Percentiles rank a stretch among this genome's conserved stretches.
These are phyloP conservation scores for Auricularia heimuer DNA, from an alignment of 768 basidiomycete genomes.

Conservation along the genomic window DNA sequence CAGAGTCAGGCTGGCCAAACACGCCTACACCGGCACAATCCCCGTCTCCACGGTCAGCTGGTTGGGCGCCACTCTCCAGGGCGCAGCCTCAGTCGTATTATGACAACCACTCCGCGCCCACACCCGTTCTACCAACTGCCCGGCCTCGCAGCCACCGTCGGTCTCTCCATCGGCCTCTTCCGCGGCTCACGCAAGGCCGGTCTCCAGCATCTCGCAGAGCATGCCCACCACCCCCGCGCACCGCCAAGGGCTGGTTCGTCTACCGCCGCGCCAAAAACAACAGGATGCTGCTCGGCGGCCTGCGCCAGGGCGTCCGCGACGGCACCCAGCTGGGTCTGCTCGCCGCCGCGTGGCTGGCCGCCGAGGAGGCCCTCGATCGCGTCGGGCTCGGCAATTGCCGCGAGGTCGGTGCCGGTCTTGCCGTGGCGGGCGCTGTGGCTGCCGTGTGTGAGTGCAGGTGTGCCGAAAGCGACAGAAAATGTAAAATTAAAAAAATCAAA, in stretches of 20 bases:
- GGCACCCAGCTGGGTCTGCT: constrained; percentile 39
- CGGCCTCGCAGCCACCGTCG: constrained; percentile 46
- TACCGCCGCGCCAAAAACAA: constrained; percentile 97
- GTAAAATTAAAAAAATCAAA: neutral
- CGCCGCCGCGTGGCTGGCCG: constrained; percentile 39
- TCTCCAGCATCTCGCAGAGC: constrained; percentile 83
- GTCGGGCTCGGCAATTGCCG: constrained; percentile 33
- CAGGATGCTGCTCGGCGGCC: constrained; percentile 60
- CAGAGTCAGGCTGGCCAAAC: too few relatives aligned
- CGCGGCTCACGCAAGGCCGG: constrained; percentile 63
- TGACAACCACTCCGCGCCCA: constrained; percentile 24
- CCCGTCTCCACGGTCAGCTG: too few relatives aligned
- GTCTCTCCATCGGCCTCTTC: constrained; percentile 60
- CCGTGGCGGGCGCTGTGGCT: constrained; percentile 50
- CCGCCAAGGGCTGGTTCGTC: constrained; percentile 87
- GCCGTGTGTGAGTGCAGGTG: constrained; percentile 35
- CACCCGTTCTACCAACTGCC: constrained; percentile 51
- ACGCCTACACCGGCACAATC: too few relatives aligned
- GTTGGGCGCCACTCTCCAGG: neutral
- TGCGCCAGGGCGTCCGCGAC: constrained; percentile 56
- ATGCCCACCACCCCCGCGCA: constrained; percentile 81
- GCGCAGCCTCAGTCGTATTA: neutral
- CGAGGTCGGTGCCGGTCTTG: constrained; percentile 55
- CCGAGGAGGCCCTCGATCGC: constrained; percentile 35
- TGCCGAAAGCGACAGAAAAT: neutral